Evolutionary conservation across 2,329 filamentous ascomycete genomes (phyloP), one percentile per base, ranked within the genome.

Genomic region (Exophiala oligosperma): DNA sequence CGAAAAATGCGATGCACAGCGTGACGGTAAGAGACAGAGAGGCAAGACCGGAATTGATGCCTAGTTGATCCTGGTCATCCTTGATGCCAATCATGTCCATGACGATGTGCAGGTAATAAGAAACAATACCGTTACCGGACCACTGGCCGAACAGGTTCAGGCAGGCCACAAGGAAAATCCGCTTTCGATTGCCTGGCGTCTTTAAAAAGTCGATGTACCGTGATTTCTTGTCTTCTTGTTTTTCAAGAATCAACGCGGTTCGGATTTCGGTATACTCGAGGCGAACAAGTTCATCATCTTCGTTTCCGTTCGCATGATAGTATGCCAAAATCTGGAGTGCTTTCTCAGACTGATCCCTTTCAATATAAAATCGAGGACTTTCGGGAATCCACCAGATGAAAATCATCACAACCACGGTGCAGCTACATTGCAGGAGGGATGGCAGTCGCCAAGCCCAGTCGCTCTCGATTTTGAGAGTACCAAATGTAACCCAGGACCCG

Each of bases 231-330:
- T 88, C 85, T 71, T 90, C 86, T 66, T 87, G 87, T 28, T 28
- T 28, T 74, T 90, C 88, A 68, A 86, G 90, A 70, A 88, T 84
- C 58, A 90, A 76, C 28, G 88, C 87, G 66, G 88, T 85, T 3
- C 84, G 81, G 68, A 90, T 90, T 28, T 78, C 76, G 29, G 83
- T 71, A 2, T 89, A 73, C 70, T 90, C 88, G 46, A 85, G 81
- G 65, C 90, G 86, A 56, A 90, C 83, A 56, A 88, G 83, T 58
- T 85, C 77, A 12, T 87, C 83, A 2, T 55, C 28, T 9, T 24
- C 26, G 44, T 60, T 50, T 21, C 58, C 58, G 47, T 88, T 81
- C 61, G 54, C 48, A 90, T 81, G 70, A 64, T 73, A 70, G 68
- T 72, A 29, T 1, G 17, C 21, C 11, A 47, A 1, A 21, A 64